These are phyloP conservation scores for Phytophthora lateralis DNA, from an alignment of 352 stramenopile species.

Conservation along the genomic window DNA sequence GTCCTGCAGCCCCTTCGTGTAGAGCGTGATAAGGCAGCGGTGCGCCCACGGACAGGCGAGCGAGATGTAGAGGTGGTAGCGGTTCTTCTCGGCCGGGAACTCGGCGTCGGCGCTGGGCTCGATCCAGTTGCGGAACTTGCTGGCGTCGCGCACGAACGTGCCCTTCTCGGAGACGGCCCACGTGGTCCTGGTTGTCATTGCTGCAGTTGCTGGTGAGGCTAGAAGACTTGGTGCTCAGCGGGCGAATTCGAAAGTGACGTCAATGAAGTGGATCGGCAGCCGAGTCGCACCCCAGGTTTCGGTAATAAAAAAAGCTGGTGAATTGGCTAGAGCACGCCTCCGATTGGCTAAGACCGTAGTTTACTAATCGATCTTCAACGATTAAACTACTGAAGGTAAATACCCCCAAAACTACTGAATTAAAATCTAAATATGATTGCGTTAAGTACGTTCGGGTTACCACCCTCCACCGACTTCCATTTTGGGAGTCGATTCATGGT, in stretches of 20 bases:
- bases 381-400: too few relatives aligned
- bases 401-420: too few relatives aligned
- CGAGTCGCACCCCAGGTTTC: not conserved
- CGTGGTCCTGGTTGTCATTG: slow-evolving; percentile 68
- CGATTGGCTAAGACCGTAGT: slow-evolving; percentile 18
- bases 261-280: slow-evolving; percentile 20
- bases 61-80: slow-evolving; percentile 97
- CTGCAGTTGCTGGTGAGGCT: not conserved
- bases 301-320: slow-evolving; percentile 23
- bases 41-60: slow-evolving; percentile 93
- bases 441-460: too few relatives aligned
- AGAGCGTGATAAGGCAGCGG: slow-evolving; percentile 83
- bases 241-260: slow-evolving; percentile 32
- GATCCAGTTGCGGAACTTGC: slow-evolving; percentile 86
- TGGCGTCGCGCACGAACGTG: slow-evolving; percentile 72
- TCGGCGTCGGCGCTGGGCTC: slow-evolving; percentile 56
- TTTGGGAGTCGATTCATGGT: too few relatives aligned
- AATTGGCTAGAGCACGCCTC: not conserved
- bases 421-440: too few relatives aligned
- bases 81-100: slow-evolving; percentile 63
- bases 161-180: slow-evolving; percentile 75
- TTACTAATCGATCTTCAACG: slow-evolving; percentile 19
- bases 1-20: slow-evolving; percentile 96
- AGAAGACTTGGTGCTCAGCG: slow-evolving; percentile 4
- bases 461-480: too few relatives aligned